phyloP scores from a whole-genome alignment of 2,329 filamentous ascomycete genomes.

The Blastomyces gilchristii region DNA sequence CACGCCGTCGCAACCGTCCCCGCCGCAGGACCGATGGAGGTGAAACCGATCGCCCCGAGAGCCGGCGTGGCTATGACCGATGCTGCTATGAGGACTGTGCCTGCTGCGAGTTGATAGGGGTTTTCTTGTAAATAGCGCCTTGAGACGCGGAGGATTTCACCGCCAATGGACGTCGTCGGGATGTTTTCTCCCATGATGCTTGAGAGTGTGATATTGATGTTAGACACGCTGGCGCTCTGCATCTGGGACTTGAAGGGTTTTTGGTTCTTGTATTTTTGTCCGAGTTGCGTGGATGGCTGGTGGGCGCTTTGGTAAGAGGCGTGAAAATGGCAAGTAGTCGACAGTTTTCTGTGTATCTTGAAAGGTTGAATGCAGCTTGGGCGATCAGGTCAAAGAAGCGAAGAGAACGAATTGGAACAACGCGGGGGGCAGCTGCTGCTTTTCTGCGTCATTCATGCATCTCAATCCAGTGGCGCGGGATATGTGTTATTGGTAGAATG shows the following conservation, averaged over 20 bases:
- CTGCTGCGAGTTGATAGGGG: neutral
- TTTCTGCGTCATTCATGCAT: neutral
- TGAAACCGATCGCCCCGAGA: neutral
- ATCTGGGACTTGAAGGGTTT: neutral
- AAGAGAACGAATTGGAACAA: neutral
- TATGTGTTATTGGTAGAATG: neutral
- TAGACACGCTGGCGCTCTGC: no score
- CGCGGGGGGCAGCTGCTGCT: neutral
- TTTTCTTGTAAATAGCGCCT: neutral
- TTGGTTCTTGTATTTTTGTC: neutral
- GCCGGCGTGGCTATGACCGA: neutral
- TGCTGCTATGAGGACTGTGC: neutral
- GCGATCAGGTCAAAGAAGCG: neutral
- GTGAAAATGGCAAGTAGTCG: neutral
- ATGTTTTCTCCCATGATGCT: neutral
- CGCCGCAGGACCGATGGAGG: neutral
- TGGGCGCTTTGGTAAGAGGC: neutral
- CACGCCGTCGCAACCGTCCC: neutral
- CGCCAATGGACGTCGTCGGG: neutral
- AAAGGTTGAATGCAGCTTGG: neutral
- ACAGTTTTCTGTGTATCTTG: neutral
- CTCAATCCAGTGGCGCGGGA: neutral
- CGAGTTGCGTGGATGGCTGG: neutral
- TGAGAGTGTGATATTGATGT: neutral
- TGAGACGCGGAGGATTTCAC: neutral